A percentile compares a stretch with the other conserved stretches of the same genome.
Conservation (phyloP, 2,329 filamentous ascomycete species). For the Leptographium galeiforme region DNA sequence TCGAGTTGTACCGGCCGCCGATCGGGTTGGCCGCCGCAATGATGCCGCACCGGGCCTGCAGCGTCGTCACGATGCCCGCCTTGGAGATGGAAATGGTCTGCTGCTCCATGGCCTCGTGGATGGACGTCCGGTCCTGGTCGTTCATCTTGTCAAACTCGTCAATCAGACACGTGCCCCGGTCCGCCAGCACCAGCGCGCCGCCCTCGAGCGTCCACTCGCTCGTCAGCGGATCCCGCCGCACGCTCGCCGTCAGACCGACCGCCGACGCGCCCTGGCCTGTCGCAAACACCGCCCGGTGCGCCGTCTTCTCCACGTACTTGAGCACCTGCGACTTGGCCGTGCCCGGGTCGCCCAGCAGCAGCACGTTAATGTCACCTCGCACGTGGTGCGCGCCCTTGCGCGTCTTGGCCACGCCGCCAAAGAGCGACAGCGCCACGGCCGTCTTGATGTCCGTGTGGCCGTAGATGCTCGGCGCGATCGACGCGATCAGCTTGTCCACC, state of each 20-base stretch:
- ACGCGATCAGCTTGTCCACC: slow-evolving; percentile 81
- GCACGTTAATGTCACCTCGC: slow-evolving; percentile 93
- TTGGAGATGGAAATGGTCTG: slow-evolving; percentile 99
- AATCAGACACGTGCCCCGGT: slow-evolving; percentile 88
- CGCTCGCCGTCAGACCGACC: slow-evolving; percentile 92
- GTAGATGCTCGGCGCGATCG: slow-evolving; percentile 94
- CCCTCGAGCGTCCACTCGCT: slow-evolving; percentile 97
- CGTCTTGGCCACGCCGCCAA: slow-evolving; percentile 85
- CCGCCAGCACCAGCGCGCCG: slow-evolving; percentile 85
- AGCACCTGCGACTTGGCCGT: slow-evolving; percentile 96
- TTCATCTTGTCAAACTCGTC: slow-evolving; percentile 99
- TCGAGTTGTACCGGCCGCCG: slow-evolving; percentile 91
- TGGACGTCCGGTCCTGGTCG: slow-evolving; percentile 92
- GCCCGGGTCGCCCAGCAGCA: slow-evolving; percentile 90
- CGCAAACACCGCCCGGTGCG: slow-evolving; percentile 90
- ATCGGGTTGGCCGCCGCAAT: slow-evolving; percentile 95
- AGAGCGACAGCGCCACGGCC: slow-evolving; percentile 82
- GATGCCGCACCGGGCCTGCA: slow-evolving; percentile 91
- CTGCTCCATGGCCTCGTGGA: slow-evolving; percentile 99
- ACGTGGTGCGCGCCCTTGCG: slow-evolving; percentile 83
- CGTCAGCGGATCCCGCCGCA: slow-evolving; percentile 87
- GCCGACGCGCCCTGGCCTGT: slow-evolving; percentile 95
- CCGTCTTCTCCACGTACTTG: slow-evolving; percentile 96
- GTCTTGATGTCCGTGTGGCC: slow-evolving; percentile 96
- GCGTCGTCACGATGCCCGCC: slow-evolving; percentile 91